A percentile compares a stretch with the other conserved stretches of the same genome.
These are phyloP conservation scores for Gossypium schwendimanii DNA, from an alignment of 441 rosid genomes.

Conservation along the genomic window DNA sequence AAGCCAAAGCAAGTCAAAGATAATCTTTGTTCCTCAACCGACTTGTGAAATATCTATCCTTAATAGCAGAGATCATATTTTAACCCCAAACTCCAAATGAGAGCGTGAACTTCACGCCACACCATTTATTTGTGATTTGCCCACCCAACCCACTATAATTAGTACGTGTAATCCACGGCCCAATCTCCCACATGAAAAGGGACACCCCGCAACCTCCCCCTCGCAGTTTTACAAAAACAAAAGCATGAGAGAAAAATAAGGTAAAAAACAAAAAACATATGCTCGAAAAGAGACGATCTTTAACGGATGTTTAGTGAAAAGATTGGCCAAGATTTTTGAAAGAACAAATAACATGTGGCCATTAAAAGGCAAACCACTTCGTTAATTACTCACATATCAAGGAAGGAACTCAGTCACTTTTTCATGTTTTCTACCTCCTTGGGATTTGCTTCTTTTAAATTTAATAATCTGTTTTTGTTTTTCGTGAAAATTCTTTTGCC, in stretches of 20 bases:
- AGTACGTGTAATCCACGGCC: neutral
- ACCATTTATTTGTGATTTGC: neutral
- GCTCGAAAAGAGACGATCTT: neutral
- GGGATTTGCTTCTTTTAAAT: neutral
- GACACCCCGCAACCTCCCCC: neutral
- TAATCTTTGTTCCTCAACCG: neutral
- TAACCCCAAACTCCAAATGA: neutral
- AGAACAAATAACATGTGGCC: conserved; percentile 15
- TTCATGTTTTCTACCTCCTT: neutral
- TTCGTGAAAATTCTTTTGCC: neutral
- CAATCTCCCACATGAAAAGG: neutral
- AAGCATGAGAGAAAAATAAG: neutral
- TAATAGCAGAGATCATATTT: neutral
- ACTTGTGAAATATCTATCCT: neutral
- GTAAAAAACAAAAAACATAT: neutral
- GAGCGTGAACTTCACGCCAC: neutral
- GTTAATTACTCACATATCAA: conserved; percentile 1
- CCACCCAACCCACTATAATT: neutral
- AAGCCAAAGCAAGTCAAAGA: neutral
- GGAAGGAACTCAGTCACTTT: neutral
- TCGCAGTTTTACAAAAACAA: neutral
- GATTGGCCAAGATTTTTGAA: conserved; percentile 2
- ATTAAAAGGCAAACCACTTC: neutral
- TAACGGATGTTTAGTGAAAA: conserved; percentile 11
- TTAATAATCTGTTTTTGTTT: neutral